Evolutionary conservation across 208 protist species (phyloP), one percentile per base, ranked within the genome.

Genomic region (Trypanosoma theileri): DNA sequence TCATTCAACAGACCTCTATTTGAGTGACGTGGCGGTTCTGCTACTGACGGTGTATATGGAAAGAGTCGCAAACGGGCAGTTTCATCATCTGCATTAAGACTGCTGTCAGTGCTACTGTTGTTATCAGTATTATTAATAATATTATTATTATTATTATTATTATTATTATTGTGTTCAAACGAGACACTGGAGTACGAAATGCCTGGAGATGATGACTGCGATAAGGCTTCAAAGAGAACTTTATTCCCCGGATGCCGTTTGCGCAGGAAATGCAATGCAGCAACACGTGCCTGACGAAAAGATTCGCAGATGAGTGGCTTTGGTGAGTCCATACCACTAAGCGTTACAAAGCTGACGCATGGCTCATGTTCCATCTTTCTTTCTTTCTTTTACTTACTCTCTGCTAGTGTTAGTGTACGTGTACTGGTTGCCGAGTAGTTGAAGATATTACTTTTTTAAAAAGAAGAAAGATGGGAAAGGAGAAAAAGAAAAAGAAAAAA

Each of bases 1-100:
- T 94, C 89, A 54, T 59, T 77, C 22, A 93, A 71, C 46, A 79
- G 21, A 8, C 77, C 83, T 21, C 62, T 77, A 46, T 68, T 71
- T n/a, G 59, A 66, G 66, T 75, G 77, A 1, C 81, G 77, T 53
- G 51, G 45, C 24, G 68, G 73, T 64, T 84, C 80, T 26, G 51
- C 44, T 4, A 77, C 79, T 4, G 76, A 78, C 4, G 85, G 69
- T 24, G 75, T 79, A 13, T 84, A 58, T 1, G 76, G 55, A 44
- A 91, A 73, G 13, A 87, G 26, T 46, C n/a, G 46, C 7, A 21
- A 54, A 16, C 31, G 44, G 2, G 40, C 46, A 26, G 19, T n/a
- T 14, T 24, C 0, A 21, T 42, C 52, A 22, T 41, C 26, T 44
- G 62, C n/a, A 59, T 52, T 13, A 57, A 4, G 0, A 51, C 63